Conservation (phyloP, 345 rosid species). For the Eucalyptus cloeziana region DNA sequence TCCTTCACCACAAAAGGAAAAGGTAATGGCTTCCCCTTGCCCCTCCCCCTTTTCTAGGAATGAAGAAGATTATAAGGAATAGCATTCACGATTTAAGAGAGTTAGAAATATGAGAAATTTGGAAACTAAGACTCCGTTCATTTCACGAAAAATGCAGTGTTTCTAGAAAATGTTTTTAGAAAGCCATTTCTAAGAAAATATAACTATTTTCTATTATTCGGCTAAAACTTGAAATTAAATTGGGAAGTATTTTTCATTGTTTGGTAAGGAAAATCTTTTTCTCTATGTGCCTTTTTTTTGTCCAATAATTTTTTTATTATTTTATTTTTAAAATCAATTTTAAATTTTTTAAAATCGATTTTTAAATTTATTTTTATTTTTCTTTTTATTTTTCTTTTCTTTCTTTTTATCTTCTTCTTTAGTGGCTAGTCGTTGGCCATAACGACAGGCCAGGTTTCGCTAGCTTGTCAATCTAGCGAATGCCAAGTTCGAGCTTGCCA, state of each 20-base stretch:
- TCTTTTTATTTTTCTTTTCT: fast-evolving
- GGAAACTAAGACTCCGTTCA: fast-evolving
- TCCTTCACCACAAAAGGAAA: not conserved
- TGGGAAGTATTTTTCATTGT: fast-evolving
- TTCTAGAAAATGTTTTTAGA: too few relatives aligned
- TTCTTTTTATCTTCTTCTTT: fast-evolving
- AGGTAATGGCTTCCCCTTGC: not conserved
- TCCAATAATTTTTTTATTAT: too few relatives aligned
- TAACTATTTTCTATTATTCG: fast-evolving
- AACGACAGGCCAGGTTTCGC: fast-evolving
- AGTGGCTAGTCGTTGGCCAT: fast-evolving
- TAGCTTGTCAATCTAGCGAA: fast-evolving
- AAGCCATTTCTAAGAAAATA: too few relatives aligned
- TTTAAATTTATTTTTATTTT: too few relatives aligned
- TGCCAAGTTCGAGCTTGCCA: too few relatives aligned
- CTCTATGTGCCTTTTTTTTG: too few relatives aligned
- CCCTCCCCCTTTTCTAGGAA: not conserved
- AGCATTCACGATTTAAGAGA: fast-evolving
- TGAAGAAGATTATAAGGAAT: not conserved
- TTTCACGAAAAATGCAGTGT: fast-evolving
- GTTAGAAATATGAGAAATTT: not conserved
- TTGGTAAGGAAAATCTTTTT: too few relatives aligned
- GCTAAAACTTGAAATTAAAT: too few relatives aligned
- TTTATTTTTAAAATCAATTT: too few relatives aligned
- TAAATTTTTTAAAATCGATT: fast-evolving